Evolutionary conservation across 257 asterid species (phyloP), one percentile per base, ranked within the genome.

Genomic region (Solanum infundibuliforme): DNA sequence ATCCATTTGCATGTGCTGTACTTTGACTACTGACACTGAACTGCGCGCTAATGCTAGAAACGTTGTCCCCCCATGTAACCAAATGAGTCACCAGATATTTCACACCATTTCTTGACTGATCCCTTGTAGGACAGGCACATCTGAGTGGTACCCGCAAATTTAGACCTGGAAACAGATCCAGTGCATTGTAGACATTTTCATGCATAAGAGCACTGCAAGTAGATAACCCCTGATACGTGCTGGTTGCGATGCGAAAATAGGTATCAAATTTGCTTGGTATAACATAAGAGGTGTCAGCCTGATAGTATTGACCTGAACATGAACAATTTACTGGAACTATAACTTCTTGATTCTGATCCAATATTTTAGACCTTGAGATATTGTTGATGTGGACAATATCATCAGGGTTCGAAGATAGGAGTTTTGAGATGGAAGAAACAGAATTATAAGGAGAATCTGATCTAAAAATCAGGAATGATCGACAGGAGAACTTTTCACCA

Each of bases 41-140:
- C 90, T 86, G 83, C 2, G 52, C 0, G 77, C 96, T 91, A 84
- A 94, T 83, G 14, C 16, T 38, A 74, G 87, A 25, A 88, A 92
- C 71, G 12, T 62, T 79, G 88, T 93, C 95, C 3, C 81, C 66
- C 92, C 85, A 68, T 23, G 91, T 88, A 66, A 94, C 88, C 89
- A 93, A 77, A 89, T 91, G 92, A 2, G 98, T 92, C 55, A 94
- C 58, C 88, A 95, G 82, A 89, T 91, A 93, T 86, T 91, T 91
- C 0, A 89, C 83, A 21, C 95, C 95, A 1, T 90, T 86, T 21
- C 29, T 73, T 12, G 88, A 75, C 89, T 94, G 98, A 77, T 92
- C 82, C 48, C 69, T 71, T 29, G 93, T 85, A 68, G 98, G 98
- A 79, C 98, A 95, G 71, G 98, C 96, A 77, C 98, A 95, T 74